phyloP scores from a whole-genome alignment of 805 yeast genomes.

The Saccharomycopsis sp. region DNA sequence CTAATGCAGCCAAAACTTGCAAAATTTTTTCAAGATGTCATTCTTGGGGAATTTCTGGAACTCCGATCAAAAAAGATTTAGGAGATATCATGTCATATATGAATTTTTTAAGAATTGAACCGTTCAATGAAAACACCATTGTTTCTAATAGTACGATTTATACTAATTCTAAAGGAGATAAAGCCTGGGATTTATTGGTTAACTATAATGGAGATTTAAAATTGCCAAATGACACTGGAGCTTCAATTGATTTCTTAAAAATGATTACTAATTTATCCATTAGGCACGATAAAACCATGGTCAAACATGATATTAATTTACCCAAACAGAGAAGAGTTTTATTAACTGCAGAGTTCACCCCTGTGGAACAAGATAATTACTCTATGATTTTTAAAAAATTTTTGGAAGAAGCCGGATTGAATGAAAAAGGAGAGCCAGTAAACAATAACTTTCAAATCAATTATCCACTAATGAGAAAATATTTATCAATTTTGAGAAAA shows the following conservation, averaged over 20 bases:
- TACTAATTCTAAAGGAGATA: conserved; percentile 19
- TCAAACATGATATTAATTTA: conserved; percentile 59
- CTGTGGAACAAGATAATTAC: conserved; percentile 80
- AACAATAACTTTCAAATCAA: conserved; percentile 40
- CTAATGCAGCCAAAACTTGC: conserved; percentile 75
- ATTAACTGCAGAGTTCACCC: conserved; percentile 63
- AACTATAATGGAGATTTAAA: conserved; percentile 6
- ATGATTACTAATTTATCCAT: conserved; percentile 49
- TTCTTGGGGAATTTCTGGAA: conserved; percentile 97
- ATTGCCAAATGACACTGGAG: conserved; percentile 19
- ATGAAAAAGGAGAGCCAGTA: conserved; percentile 40
- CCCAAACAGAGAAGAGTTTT: conserved; percentile 72
- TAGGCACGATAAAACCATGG: conserved; percentile 81
- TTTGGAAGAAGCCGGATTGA: conserved; percentile 41
- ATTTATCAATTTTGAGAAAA: conserved; percentile 65
- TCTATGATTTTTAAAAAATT: conserved; percentile 53
- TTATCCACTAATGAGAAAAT: conserved; percentile 41
- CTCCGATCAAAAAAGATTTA: conserved; percentile 65
- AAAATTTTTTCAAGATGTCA: conserved; percentile 73
- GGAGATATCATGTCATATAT: conserved; percentile 63
- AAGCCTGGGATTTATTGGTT: neutral
- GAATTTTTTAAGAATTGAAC: conserved; percentile 54
- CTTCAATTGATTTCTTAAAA: conserved; percentile 31
- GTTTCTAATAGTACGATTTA: conserved; percentile 15
- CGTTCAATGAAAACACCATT: conserved; percentile 37